These are phyloP conservation scores for Dysphania ambrosioides DNA, from an alignment of 148 eudicot species.

Conservation along the genomic window DNA sequence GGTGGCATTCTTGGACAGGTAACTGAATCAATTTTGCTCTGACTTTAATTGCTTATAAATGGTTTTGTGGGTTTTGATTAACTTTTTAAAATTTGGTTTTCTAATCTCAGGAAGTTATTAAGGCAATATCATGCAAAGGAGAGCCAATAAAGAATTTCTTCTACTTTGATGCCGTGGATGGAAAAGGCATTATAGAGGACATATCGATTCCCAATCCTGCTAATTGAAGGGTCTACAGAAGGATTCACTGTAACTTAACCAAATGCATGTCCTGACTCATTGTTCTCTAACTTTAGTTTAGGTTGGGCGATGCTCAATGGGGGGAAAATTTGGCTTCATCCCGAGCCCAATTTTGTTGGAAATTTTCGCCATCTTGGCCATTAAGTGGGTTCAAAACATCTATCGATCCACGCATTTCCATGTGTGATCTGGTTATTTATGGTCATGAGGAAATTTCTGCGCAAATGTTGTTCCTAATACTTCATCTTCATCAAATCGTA, in stretches of 20 bases:
- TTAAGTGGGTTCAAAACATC: background rate
- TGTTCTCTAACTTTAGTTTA: background rate
- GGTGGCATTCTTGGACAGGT: constrained; percentile 99
- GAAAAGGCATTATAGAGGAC: constrained; percentile 91
- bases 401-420: background rate
- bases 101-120: constrained; percentile 79
- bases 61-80: background rate
- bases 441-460: no score
- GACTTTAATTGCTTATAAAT: no score
- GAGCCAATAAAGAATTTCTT: constrained; percentile 89
- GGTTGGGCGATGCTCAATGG: constrained; percentile 4
- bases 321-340: background rate
- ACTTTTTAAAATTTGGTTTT: background rate
- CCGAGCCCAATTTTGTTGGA: background rate
- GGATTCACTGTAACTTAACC: background rate
- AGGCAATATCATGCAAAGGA: constrained; percentile 94
- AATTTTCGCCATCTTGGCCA: background rate
- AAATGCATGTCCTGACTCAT: background rate
- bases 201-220: constrained; percentile 38
- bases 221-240: constrained; percentile 6
- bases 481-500: no score
- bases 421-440: background rate
- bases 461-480: background rate
- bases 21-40: background rate
- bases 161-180: constrained; percentile 83